Base-by-base conservation (phyloP, 2,329 filamentous ascomycete genomes). In the Penicillium oxalicum region DNA sequence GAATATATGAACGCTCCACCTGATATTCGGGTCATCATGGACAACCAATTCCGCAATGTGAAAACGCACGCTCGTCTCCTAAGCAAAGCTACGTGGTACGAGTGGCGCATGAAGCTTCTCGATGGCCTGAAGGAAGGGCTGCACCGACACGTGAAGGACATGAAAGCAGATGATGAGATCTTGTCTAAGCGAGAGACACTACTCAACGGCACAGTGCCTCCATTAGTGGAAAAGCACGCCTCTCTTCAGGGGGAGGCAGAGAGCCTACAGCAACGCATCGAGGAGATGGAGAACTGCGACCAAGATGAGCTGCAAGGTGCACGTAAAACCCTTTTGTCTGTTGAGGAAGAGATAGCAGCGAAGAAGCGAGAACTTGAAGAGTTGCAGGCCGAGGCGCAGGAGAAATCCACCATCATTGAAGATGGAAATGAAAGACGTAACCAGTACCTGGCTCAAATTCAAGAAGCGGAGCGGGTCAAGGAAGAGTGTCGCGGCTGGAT, bases 31-130 rank as follows among this genome's bases (percentile, higher is more conserved):
- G 72, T 82, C 3, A 77, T 94, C 45, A 94, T 98, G 84, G 91
- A 98, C 71, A 93, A 88, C 56, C 91, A 97, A 65, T 93, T 98
- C 76, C 93, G 95, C 69, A 96, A 97, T 62, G 87, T 95, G 69
- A 97, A 96, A 74, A 91, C 89, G 0, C 87, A 95, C 66, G 89
- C 91, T 12, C 82, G 93, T 26, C 77, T 96, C 11, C 76, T 91
- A 44, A 96, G 91, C 72, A 96, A 96, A 66, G 89, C 88, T 49
- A 91, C 93, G 75, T 98, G 93, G 93, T 98, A 98, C 66, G 87
- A 91, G 62, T 98, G 93, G 93, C 85, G 93, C 36, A 91, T 88
- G 77, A 91, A 93, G 61, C 78, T 97, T 25, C 83, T 87, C 28
- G 78, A 90, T 48, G 87, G 88, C 13, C 77, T 98, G 34, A 90